Conservation (phyloP, 2,329 filamentous ascomycete species). For the Cladosporium oxysporum region DNA sequence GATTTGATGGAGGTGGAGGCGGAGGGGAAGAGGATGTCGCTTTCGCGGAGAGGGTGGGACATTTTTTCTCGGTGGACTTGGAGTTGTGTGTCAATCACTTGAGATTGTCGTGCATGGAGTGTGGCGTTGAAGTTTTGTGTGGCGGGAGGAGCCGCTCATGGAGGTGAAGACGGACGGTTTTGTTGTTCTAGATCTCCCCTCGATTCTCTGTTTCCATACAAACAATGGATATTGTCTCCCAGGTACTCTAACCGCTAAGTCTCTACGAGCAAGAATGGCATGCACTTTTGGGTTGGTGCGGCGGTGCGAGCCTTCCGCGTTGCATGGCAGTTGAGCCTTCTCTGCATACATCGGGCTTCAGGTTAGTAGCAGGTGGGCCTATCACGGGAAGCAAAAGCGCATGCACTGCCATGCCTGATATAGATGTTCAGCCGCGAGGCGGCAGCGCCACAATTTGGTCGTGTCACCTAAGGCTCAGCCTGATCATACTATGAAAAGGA, state of each 20-base stretch:
- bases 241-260: not conserved
- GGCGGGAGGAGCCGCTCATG: slow-evolving; percentile 1
- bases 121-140: slow-evolving; percentile 11
- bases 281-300: not conserved
- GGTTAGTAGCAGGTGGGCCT: not conserved
- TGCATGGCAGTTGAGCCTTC: not conserved
- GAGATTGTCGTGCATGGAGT: not conserved
- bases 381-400: not conserved
- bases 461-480: not conserved
- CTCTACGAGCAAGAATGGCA: not conserved
- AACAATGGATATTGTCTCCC: not conserved
- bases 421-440: not conserved
- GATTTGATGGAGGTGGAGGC: slow-evolving; percentile 66
- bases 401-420: not conserved
- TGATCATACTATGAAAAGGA: not conserved
- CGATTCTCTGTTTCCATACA: not conserved
- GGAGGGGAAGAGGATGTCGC: slow-evolving; percentile 55
- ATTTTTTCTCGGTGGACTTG: not conserved
- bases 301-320: too few species aligned
- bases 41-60: slow-evolving; percentile 1
- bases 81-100: not conserved
- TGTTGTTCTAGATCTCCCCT: not conserved
- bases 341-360: not conserved
- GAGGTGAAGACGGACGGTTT: not conserved
- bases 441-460: not conserved